Evolutionary conservation across 1,284 basidiomycete genomes (phyloP), one percentile per base, ranked within the genome.

Genomic region (Paramarasmius palmivorus): DNA sequence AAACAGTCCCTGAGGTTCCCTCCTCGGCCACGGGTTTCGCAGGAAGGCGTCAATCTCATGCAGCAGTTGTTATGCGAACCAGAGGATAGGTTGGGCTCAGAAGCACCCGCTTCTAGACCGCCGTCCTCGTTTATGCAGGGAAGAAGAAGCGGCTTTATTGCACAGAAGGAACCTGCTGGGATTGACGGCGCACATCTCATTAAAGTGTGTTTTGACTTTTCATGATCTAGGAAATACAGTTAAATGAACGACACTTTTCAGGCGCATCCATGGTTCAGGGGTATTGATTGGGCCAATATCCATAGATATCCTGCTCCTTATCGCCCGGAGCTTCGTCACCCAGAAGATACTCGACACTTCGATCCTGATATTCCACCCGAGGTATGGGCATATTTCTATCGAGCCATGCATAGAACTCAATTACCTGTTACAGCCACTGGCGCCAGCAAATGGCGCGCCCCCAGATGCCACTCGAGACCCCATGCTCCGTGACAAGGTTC

Each of bases 301-400:
- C 90, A 92, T 69, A 78, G 79, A 49, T 85, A 86, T 64, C 78
- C 81, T 50, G 88, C 95, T 10, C 95, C 95, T 15, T 98, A 95
- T 76, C 83, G 82, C 56, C 95, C 96, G 15, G 86, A 93, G 53
- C 80, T 98, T 50, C 74, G 67, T 39, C 76, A 82, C 56, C 88
- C 89, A 25, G 90, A 89, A 63, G 93, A 97, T 70, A 96, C 93
- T 23, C 78, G 83, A 59, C 93, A 96, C 69, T 95, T 96, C 62
- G 93, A 95, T 71, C 86, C 92, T 55, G 93, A 95, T 68, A 98
- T 98, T 59, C 92, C 93, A 29, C 74, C 90, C 45, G 92, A 95
- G 82, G 92, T 92, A 71, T 69, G 86, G 48, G 44, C 54, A 46
- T 61, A 49, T 53, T 59, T 63, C 62, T 56, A 52, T 54, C 52